These are phyloP conservation scores for Cryptococcus floricola DNA, from an alignment of 1,284 basidiomycete species.

Conservation along the genomic window DNA sequence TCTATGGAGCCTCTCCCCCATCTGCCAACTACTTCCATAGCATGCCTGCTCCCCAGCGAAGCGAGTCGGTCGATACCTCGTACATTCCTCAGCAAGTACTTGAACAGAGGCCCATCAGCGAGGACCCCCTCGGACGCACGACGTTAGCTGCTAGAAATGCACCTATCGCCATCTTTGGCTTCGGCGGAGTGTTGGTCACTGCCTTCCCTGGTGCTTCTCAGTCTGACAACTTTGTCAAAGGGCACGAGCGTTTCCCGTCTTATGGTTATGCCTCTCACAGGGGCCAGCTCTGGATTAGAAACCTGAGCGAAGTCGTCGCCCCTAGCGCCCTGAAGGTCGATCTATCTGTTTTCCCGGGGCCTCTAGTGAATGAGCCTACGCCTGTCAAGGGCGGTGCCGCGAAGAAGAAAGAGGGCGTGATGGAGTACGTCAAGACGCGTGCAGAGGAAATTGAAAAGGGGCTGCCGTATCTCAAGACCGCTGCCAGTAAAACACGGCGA, in stretches of 20 bases:
- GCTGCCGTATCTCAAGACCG: slow-evolving; percentile 64
- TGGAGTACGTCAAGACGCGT: slow-evolving; percentile 70
- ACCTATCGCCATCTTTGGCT: slow-evolving; percentile 81
- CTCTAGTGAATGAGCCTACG: slow-evolving; percentile 71
- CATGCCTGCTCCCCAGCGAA: slow-evolving; percentile 53
- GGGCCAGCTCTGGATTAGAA: slow-evolving; percentile 65
- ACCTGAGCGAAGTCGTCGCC: slow-evolving; percentile 65
- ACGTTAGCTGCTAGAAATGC: slow-evolving; percentile 57
- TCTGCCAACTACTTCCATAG: slow-evolving; percentile 51
- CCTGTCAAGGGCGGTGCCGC: slow-evolving; percentile 59
- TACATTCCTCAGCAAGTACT: slow-evolving; percentile 45
- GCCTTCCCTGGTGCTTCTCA: slow-evolving; percentile 74
- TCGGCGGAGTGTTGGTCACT: slow-evolving; percentile 78
- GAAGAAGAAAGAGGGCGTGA: slow-evolving; percentile 72
- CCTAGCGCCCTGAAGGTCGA: slow-evolving; percentile 61
- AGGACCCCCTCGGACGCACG: slow-evolving; percentile 75
- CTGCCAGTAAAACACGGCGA: slow-evolving; percentile 52
- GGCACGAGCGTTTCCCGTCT: slow-evolving; percentile 58
- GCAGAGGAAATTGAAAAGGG: slow-evolving; percentile 72
- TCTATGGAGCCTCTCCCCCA: slow-evolving; percentile 28
- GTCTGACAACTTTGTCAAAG: slow-evolving; percentile 70
- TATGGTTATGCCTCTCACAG: slow-evolving; percentile 55
- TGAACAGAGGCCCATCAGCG: slow-evolving; percentile 53
- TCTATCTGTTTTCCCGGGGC: slow-evolving; percentile 70
- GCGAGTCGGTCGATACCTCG: slow-evolving; percentile 65